Evolutionary conservation across 106 monocot species (phyloP).

Genomic region (Alisma plantagoaquatica): DNA sequence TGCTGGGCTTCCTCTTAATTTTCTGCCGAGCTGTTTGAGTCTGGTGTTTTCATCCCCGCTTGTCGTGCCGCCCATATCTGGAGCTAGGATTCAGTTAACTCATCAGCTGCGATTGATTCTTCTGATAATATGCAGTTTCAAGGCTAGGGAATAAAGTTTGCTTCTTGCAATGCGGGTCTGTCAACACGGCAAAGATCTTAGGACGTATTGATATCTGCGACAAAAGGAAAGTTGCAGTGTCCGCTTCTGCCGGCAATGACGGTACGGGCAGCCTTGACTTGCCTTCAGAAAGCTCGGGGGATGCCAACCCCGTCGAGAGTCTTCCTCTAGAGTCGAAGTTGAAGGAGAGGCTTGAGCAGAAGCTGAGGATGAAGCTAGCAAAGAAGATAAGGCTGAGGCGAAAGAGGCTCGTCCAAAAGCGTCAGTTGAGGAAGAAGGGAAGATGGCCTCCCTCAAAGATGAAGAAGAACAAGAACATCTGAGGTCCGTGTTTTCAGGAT

Average conservation of each 20-base stretch:
- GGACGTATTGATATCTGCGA: slow-evolving; percentile 1
- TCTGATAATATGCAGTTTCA: slow-evolving; percentile 20
- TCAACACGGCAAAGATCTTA: slow-evolving; percentile 9
- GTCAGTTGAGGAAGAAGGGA: slow-evolving; percentile 87
- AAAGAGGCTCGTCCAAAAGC: slow-evolving; percentile 58
- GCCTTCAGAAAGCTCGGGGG: slow-evolving; percentile 27
- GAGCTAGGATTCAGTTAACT: too few relatives aligned
- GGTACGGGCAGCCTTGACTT: slow-evolving; percentile 18
- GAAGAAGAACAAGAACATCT: slow-evolving; percentile 93
- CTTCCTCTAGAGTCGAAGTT: slow-evolving; percentile 76
- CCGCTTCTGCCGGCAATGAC: slow-evolving; percentile 35
- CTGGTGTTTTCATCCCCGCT: too few relatives aligned
- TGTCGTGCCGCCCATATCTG: too few relatives aligned
- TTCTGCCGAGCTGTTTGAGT: too few relatives aligned
- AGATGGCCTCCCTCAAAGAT: slow-evolving; percentile 90
- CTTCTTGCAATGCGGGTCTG: slow-evolving; percentile 9
- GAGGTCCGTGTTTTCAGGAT: too few relatives aligned
- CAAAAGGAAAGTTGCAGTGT: slow-evolving; percentile 24
- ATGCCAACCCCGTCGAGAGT: slow-evolving; percentile 32
- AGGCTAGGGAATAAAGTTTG: slow-evolving; percentile 20
- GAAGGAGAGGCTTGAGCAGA: slow-evolving; percentile 54
- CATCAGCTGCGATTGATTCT: slow-evolving; percentile 1
- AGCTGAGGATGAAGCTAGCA: slow-evolving; percentile 73
- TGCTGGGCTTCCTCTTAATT: neutral
- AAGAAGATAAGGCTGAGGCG: slow-evolving; percentile 74